These are phyloP conservation scores for Fusarium miscanthi DNA, from an alignment of 2,329 filamentous ascomycete species.

Conservation along the genomic window DNA sequence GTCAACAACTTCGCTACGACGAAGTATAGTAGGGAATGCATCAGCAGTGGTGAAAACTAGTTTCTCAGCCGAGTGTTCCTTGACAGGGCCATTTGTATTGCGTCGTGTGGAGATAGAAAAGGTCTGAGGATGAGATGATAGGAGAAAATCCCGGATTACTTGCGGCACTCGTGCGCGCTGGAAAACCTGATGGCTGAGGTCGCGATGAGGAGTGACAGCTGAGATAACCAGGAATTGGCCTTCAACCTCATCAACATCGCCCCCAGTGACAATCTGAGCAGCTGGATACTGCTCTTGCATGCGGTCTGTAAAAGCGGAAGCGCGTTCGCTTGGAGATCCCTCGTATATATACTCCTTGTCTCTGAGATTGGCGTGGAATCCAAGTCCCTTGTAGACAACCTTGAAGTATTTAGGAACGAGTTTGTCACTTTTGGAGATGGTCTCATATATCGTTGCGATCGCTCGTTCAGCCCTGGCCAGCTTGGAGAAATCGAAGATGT, in stretches of 20 bases:
- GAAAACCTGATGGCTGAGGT: conserved; percentile 84
- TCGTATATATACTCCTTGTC: conserved; percentile 96
- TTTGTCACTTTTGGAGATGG: conserved; percentile 83
- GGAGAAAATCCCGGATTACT: conserved; percentile 85
- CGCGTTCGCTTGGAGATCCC: conserved; percentile 79
- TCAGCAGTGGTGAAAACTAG: conserved; percentile 85
- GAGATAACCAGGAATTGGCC: conserved; percentile 91
- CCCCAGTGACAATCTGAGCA: conserved; percentile 80
- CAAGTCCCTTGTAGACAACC: conserved; percentile 88
- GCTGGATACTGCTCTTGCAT: conserved; percentile 92
- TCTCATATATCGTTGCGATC: conserved; percentile 93
- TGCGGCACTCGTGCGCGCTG: conserved; percentile 87
- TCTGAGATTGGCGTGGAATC: conserved; percentile 82
- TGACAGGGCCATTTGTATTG: conserved; percentile 73
- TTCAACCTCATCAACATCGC: conserved; percentile 81
- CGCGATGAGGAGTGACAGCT: conserved; percentile 82
- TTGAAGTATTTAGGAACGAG: conserved; percentile 88
- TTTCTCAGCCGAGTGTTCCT: conserved; percentile 85
- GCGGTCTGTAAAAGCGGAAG: conserved; percentile 85
- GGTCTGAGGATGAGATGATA: conserved; percentile 79
- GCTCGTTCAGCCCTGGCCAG: conserved; percentile 88
- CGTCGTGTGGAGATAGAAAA: conserved; percentile 83
- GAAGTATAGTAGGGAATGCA: conserved; percentile 88
- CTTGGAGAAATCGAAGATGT: conserved; percentile 91
- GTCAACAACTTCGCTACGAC: conserved; percentile 84